Conservation (phyloP, 352 stramenopile species). For the Phytopythium vexans region DNA sequence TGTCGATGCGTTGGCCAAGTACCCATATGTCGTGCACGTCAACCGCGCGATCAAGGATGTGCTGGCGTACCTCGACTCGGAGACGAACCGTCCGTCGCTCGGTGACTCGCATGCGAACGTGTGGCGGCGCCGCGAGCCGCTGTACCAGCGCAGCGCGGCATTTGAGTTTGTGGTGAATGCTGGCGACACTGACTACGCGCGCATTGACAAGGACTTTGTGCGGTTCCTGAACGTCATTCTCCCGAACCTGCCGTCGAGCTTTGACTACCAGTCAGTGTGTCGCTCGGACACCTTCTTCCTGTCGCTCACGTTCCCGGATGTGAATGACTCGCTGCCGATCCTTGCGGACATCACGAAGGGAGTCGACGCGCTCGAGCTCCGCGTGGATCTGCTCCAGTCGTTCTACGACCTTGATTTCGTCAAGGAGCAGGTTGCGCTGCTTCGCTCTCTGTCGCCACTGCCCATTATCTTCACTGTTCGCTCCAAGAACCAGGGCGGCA, state of each 20-base stretch:
- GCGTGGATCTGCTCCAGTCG: constrained; percentile 89
- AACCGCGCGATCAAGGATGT: constrained; percentile 72
- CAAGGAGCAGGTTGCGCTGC: constrained; percentile 60
- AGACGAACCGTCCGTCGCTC: constrained; percentile 53
- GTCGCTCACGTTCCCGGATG: constrained; percentile 68
- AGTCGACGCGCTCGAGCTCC: constrained; percentile 95
- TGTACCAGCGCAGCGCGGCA: constrained; percentile 46
- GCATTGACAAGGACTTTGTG: constrained; percentile 68
- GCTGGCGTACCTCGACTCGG: constrained; percentile 50
- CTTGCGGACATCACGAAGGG: constrained; percentile 63
- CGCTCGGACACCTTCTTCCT: constrained; percentile 74
- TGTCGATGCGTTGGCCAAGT: constrained; percentile 54
- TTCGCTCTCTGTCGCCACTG: constrained; percentile 87
- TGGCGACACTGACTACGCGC: constrained; percentile 51
- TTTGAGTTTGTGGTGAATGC: constrained; percentile 67
- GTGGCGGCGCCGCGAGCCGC: constrained; percentile 49
- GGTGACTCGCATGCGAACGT: constrained; percentile 56
- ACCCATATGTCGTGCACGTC: constrained; percentile 71
- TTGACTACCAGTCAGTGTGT: constrained; percentile 46
- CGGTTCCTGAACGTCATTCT: constrained; percentile 60
- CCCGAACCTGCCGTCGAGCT: constrained; percentile 40
- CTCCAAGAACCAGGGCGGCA: constrained; percentile 92
- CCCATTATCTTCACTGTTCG: constrained; percentile 97
- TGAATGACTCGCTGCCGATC: constrained; percentile 40
- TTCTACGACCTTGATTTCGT: constrained; percentile 57